Evolutionary conservation across 768 basidiomycete species (phyloP), one percentile per base, ranked within the genome.

Genomic region (Termitomyces sp.): DNA sequence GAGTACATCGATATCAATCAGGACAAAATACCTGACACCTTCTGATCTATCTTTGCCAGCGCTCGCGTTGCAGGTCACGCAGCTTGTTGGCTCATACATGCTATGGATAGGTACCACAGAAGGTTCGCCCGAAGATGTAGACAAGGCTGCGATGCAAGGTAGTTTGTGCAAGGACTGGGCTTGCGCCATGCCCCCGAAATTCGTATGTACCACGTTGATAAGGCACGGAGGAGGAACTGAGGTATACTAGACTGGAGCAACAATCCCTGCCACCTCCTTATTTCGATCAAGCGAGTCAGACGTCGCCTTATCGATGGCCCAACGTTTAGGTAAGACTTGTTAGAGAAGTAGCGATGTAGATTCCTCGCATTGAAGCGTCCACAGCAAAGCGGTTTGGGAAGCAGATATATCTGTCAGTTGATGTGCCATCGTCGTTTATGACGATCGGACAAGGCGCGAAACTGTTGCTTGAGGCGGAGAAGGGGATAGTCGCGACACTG

Each of bases 151-250:
- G 0, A 66, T 69, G 39, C 70, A 72, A 35, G 91, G 91, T 23
- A 74, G 67, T 41, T 71, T 93, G 51, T 81, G 81, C 63, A 77
- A 73, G 54, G 91, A 94, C 62, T 93, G 91, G 91, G 88, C 86
- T 22, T 89, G 85, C 63, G 90, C 86, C 29, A 90, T 91, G 88
- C 89, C 90, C 22, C 68, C 80, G 5, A 69, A 60, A 58, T 53
- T 35, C 53, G 74, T 76, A 66, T 52, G 75, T 70, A 53, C 22
- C 52, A 54, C 45, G 11, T 50, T 50, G 54, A 56, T 49, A 52
- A 49, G 50, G 57, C 42, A 58, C 50, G 50, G 27, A 41, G 12
- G 23, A 45, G 44, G 33, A 56, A 15, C 57, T 61, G 50, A 61
- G 45, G 44, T 32, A 38, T 29, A 42, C 44, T 12, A 76, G 74